Base-by-base conservation (phyloP, 1,284 basidiomycete genomes). In the Austroboletus niveus region DNA sequence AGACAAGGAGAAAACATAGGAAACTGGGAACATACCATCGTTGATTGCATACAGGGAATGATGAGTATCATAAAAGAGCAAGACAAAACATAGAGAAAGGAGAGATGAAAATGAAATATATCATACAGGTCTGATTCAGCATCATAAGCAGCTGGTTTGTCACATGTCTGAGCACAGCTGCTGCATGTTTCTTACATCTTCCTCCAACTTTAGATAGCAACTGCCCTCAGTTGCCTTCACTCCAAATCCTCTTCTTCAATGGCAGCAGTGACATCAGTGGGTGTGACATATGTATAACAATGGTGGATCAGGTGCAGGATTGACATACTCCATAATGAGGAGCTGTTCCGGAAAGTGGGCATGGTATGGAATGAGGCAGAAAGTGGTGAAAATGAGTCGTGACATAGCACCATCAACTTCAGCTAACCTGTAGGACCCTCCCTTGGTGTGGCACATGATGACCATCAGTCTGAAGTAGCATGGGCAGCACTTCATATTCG, bases 381-480 rank as follows among this genome's bases (percentile, higher is more conserved):
- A 63, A 0, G 53, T 57, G 0, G 60, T 57, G 38, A 56, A 63
- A 1, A 38, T 46, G 2, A 57, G 43, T 12, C 49, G 49, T 0
- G 52, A 63, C 0, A 70, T 48, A 0, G 65, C 20, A 0, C 70
- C 59, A 41, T 71, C 54, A 5, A 71, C 38, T 51, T 72, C 66
- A 0, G 54, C 47, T 0, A 72, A 31, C 1, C 68, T 53, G 43
- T 74, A 75, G 0, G 70, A 53, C 0, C 70, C 68, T 60, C 4
- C 11, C 4, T 47, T 32, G 1, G 57, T 60, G 7, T 57, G 41
- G 0, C 39, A 42, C 2, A 74, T 31, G 1, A 74, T 62, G 1
- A 71, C 53, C 43, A 66, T 57, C 0, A 69, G 72, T 0, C 73
- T 65, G 5, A 66, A 40, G 34, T 71, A 73, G 10, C 58, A 51